Evolutionary conservation across 768 basidiomycete genomes (phyloP).

Genomic region (Lentinula aciculospora): DNA sequence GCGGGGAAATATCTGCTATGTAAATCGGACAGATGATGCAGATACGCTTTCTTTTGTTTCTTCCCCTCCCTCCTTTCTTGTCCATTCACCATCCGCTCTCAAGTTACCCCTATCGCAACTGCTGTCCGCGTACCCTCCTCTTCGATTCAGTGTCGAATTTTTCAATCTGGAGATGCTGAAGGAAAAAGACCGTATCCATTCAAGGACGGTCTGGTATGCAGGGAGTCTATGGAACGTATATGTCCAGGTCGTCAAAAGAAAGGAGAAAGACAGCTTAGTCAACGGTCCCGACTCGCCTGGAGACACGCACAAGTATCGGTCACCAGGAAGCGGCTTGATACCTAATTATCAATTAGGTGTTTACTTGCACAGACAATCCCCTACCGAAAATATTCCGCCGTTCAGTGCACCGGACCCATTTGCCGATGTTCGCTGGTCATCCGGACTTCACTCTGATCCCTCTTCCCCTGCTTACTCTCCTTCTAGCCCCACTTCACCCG

Average conservation of each 20-base stretch:
- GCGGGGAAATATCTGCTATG: not conserved
- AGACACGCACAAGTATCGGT: not conserved
- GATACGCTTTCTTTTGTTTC: slow-evolving; percentile 36
- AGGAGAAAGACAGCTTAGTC: slow-evolving; percentile 31
- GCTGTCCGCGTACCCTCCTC: slow-evolving; percentile 76
- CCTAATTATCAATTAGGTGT: slow-evolving; percentile 70
- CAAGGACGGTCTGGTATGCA: slow-evolving; percentile 85
- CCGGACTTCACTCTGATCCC: not conserved
- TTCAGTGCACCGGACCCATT: slow-evolving; percentile 46
- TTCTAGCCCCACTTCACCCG: not conserved
- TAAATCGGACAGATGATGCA: not conserved
- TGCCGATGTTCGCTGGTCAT: slow-evolving; percentile 23
- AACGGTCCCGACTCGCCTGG: not conserved
- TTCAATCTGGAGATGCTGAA: slow-evolving; percentile 79
- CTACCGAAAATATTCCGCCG: slow-evolving; percentile 71
- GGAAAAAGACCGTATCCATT: slow-evolving; percentile 81
- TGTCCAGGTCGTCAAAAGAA: slow-evolving; percentile 84
- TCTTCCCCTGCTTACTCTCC: not conserved
- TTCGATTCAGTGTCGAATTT: slow-evolving; percentile 85
- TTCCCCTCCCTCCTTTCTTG: slow-evolving; percentile 20
- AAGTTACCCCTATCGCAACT: not conserved
- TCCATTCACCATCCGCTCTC: not conserved
- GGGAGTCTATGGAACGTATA: slow-evolving; percentile 88
- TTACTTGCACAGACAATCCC: slow-evolving; percentile 84
- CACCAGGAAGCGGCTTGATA: not conserved